phyloP scores from a whole-genome alignment of 345 rosid species.

The Populus deltoides region DNA sequence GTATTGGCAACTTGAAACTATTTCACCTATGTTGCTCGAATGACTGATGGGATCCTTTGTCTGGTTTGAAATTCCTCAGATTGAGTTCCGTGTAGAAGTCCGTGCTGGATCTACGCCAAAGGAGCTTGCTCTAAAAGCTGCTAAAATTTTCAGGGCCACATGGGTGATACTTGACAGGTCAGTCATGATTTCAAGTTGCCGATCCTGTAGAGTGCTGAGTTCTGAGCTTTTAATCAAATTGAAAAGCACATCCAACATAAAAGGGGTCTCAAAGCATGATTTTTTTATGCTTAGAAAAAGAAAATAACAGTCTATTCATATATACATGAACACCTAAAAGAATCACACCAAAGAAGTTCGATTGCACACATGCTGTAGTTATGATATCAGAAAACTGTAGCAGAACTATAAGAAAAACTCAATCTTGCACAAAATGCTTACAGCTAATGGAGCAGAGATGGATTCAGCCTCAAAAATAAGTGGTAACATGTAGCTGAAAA shows the following conservation, averaged over 20 bases:
- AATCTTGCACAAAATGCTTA: too few relatives aligned
- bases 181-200: not conserved
- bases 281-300: not conserved
- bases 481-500: too few relatives aligned
- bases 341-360: too few relatives aligned
- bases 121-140: constrained; percentile 34
- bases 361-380: too few relatives aligned
- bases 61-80: constrained; percentile 28
- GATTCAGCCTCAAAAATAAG: too few relatives aligned
- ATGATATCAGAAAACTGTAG: too few relatives aligned
- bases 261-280: not conserved
- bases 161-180: constrained; percentile 64
- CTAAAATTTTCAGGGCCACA: constrained; percentile 41
- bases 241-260: not conserved
- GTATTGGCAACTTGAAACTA: too few relatives aligned
- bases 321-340: too few relatives aligned
- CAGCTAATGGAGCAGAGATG: too few relatives aligned
- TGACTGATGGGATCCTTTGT: not conserved
- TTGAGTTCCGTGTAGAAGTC: constrained; percentile 41
- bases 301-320: too few relatives aligned
- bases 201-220: not conserved
- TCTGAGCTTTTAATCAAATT: not conserved
- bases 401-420: too few relatives aligned
- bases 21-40: not conserved
- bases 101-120: constrained; percentile 35